Base-by-base conservation (phyloP, 164 flowering plant genomes). In the Buxus sempervirens region DNA sequence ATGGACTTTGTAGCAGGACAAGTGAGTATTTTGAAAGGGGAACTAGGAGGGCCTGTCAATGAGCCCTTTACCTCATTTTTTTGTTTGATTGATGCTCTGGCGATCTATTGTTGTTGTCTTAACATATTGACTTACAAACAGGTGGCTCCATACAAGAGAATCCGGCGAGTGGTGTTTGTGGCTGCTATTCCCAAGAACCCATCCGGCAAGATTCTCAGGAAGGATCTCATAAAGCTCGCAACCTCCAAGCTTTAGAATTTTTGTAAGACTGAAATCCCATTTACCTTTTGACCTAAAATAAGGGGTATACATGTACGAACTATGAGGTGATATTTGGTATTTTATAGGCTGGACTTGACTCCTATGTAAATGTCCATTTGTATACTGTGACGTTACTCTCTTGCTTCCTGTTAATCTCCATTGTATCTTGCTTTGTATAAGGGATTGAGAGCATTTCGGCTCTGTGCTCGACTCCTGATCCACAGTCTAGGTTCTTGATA, bases 141-240 rank as follows among this genome's bases (percentile, higher is more conserved):
- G 94, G 93, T 90, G 26, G 99, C 99, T 26, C 96, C 99, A 23
- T 95, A 92, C 79, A 95, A 95, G 82, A 90, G 78, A 73, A 77
- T 95, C 23, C 82, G 99, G 21, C 74, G 83, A 66, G 97, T 92
- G 53, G 84, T 91, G 22, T 92, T 95, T 64, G 75, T 88, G 28
- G 73, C 74, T 28, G 72, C 89, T 16, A 70, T 95, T 18, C 99
- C 97, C 22, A 95, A 92, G 81, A 92, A 88, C 69, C 87, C 97
- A 0, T 92, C 99, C 0, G 99, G 97, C 45, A 95, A 95, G 80
- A 90, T 90, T 64, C 83, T 95, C 0, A 84, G 97, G 82, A 92
- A 92, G 81, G 99, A 95, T 81, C 91, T 95, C 10, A 89, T 91
- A 41, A 81, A 85, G 73, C 88, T 89, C 20, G 93, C 96, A 13